These are phyloP conservation scores for Globisporangium splendens DNA, from an alignment of 352 stramenopile species.

Conservation along the genomic window DNA sequence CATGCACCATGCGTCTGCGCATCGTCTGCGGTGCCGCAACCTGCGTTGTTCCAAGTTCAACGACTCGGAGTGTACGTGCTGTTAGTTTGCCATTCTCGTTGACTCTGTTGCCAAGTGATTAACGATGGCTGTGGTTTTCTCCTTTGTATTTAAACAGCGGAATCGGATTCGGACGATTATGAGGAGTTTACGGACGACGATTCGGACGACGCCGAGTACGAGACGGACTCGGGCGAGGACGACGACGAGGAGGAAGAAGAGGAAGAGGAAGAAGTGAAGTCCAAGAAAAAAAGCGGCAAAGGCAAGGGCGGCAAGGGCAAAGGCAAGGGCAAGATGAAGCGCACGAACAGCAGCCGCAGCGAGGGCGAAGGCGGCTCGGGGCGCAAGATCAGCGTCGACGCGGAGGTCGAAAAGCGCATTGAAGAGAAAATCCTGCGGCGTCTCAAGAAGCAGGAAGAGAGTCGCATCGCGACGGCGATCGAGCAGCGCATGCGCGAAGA, in stretches of 20 bases:
- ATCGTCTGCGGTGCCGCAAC: constrained; percentile 82
- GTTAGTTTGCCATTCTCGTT: too few species aligned
- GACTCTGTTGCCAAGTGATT: too few species aligned
- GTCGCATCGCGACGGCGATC: constrained; percentile 77
- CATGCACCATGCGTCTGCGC: constrained; percentile 85
- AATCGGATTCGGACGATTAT: constrained; percentile 71
- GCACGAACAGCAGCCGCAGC: constrained; percentile 43
- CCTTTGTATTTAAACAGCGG: constrained; percentile 25
- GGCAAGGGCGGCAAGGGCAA: constrained; percentile 6
- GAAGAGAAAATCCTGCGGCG: constrained; percentile 86
- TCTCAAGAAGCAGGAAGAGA: constrained; percentile 87
- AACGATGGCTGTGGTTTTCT: constrained; percentile 1
- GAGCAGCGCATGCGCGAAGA: constrained; percentile 78
- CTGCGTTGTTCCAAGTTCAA: constrained; percentile 88
- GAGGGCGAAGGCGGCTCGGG: constrained; percentile 27
- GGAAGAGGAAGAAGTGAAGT: constrained; percentile 44
- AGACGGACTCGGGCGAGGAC: constrained; percentile 58
- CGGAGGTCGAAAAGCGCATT: constrained; percentile 77
- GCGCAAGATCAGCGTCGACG: constrained; percentile 65
- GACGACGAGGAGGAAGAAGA: constrained; percentile 58
- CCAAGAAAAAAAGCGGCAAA: constrained; percentile 56
- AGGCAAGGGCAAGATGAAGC: constrained; percentile 25
- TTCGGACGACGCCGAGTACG: constrained; percentile 56
- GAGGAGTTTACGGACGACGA: constrained; percentile 45
- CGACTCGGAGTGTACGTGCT: constrained; percentile 77